Percentiles rank a stretch among this genome's conserved stretches.
phyloP scores from a whole-genome alignment of 2,329 filamentous ascomycete genomes.

The Stachybotrys chartarum region DNA sequence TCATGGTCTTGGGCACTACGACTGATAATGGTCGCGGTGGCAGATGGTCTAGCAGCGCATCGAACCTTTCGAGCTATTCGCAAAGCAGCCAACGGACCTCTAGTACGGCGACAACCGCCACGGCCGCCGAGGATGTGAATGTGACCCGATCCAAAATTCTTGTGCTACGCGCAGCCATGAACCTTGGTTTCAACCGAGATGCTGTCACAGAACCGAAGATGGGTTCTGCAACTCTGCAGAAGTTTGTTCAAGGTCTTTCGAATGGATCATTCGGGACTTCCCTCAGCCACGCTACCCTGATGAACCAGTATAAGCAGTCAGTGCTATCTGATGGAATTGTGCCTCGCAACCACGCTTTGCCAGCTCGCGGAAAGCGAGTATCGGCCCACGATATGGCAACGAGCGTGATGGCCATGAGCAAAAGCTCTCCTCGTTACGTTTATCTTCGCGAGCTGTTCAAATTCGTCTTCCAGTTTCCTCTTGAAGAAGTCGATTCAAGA shows the following conservation, averaged over 20 bases:
- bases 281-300: constrained; percentile 61
- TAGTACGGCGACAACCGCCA: constrained; percentile 66
- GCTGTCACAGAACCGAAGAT: constrained; percentile 34
- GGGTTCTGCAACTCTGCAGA: constrained; percentile 52
- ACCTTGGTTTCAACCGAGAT: constrained; percentile 68
- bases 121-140: constrained; percentile 66
- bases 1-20: constrained; percentile 73
- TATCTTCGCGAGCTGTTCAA: constrained; percentile 79
- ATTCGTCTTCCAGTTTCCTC: constrained; percentile 75
- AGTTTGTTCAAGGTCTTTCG: constrained; percentile 70
- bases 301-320: constrained; percentile 75
- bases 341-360: constrained; percentile 30
- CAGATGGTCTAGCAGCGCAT: constrained; percentile 76
- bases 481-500: constrained; percentile 67
- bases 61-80: constrained; percentile 72
- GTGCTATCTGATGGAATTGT: constrained; percentile 64
- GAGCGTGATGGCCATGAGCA: constrained; percentile 69
- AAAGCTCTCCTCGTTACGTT: constrained; percentile 58
- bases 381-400: constrained; percentile 71
- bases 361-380: constrained; percentile 50
- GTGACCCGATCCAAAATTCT: constrained; percentile 71
- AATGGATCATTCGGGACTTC: constrained; percentile 71
- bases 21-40: constrained; percentile 52
- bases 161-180: constrained; percentile 78
- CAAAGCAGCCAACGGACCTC: constrained; percentile 59